Evolutionary conservation across 176 grass and related monocot species (phyloP).

Genomic region (Ensete ventricosum): DNA sequence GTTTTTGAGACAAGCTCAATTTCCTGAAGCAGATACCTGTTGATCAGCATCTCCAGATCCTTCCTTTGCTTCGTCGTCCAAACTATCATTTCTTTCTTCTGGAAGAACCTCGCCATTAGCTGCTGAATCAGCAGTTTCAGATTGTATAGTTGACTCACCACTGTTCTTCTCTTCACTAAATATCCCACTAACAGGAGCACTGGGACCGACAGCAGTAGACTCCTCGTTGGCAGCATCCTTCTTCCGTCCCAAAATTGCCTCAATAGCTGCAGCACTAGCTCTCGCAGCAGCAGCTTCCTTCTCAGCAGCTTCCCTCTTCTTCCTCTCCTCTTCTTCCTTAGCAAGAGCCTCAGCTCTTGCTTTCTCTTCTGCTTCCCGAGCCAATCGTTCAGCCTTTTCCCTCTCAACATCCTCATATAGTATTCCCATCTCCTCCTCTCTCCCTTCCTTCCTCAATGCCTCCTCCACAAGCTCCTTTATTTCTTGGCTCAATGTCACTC

Average conservation of each 20-base stretch:
- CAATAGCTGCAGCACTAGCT: slow-evolving; percentile 74
- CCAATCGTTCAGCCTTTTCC: slow-evolving; percentile 51
- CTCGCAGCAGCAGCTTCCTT: slow-evolving; percentile 64
- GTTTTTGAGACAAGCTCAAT: background rate
- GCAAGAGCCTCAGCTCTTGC: slow-evolving; percentile 47
- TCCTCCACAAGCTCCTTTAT: slow-evolving; percentile 57
- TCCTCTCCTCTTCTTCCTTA: slow-evolving; percentile 62
- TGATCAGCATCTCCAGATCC: background rate
- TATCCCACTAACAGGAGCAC: slow-evolving; percentile 14
- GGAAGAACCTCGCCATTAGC: background rate
- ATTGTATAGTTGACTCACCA: slow-evolving; percentile 17
- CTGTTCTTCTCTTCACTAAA: slow-evolving; percentile 28
- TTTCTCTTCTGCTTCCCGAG: slow-evolving; percentile 46
- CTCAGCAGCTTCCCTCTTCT: slow-evolving; percentile 48
- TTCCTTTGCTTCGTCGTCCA: background rate
- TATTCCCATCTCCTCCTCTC: slow-evolving; percentile 46
- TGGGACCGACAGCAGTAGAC: slow-evolving; percentile 5
- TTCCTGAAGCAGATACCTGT: slow-evolving; percentile 10
- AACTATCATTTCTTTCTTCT: background rate
- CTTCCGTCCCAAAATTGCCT: slow-evolving; percentile 53
- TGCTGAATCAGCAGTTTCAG: slow-evolving; percentile 2
- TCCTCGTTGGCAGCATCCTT: slow-evolving; percentile 30
- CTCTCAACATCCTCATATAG: slow-evolving; percentile 57
- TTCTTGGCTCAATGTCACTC: slow-evolving; percentile 45
- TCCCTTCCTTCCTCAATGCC: slow-evolving; percentile 36